Conservation (phyloP, 2,329 filamentous ascomycete genomes). For the Orbilia ellipsospora region DNA sequence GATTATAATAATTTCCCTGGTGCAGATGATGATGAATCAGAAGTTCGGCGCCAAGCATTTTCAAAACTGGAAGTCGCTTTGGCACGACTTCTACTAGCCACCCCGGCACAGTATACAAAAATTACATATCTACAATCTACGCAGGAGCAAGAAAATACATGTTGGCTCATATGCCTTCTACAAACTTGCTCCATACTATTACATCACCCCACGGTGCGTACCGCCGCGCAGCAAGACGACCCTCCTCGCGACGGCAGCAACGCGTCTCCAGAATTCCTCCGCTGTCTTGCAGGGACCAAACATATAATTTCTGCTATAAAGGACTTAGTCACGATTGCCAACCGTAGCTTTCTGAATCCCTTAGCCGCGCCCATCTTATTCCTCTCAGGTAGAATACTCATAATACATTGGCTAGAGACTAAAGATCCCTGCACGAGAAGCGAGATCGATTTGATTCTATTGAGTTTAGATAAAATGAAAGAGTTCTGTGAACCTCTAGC, state of each 20-base stretch:
- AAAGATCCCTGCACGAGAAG: constrained; percentile 20
- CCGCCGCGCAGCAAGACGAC: constrained; percentile 12
- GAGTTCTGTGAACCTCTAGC: constrained; percentile 22
- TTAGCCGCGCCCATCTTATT: constrained; percentile 29
- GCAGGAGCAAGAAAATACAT: constrained; percentile 28
- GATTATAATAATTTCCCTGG: constrained; percentile 30
- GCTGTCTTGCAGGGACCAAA: constrained; percentile 27
- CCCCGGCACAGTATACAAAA: constrained; percentile 18
- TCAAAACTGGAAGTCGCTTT: constrained; percentile 19
- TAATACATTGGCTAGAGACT: constrained; percentile 33
- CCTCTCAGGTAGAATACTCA: constrained; percentile 28
- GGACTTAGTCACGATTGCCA: constrained; percentile 27
- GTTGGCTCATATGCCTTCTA: constrained; percentile 26
- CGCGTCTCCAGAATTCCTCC: constrained; percentile 19
- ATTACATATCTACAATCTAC: constrained; percentile 24
- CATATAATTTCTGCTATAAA: constrained; percentile 28
- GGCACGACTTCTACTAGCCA: constrained; percentile 24
- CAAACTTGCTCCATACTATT: constrained; percentile 36
- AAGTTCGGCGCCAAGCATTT: constrained; percentile 12
- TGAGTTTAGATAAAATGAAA: constrained; percentile 39
- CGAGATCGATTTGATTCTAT: constrained; percentile 34
- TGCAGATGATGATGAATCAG: constrained; percentile 15
- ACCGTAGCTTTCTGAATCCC: constrained; percentile 24
- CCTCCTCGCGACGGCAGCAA: not conserved
- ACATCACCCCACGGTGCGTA: constrained; percentile 26